Percentiles rank a stretch among this genome's conserved stretches.
phyloP scores from a whole-genome alignment of 1,284 basidiomycete species.

The Leccinum cinnamomeum region DNA sequence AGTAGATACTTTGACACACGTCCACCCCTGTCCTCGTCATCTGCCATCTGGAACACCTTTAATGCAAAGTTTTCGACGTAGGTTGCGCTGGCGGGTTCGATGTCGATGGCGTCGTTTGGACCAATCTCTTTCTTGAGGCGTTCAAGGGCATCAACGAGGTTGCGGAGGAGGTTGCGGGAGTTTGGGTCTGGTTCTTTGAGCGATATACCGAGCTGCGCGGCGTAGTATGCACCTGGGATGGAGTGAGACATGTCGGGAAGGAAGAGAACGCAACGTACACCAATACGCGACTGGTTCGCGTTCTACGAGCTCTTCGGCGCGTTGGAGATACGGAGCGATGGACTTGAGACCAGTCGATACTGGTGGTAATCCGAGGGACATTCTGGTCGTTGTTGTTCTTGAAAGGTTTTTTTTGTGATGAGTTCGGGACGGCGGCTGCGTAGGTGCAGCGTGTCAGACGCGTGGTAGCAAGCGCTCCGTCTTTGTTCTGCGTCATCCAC shows the following conservation, averaged over 20 bases:
- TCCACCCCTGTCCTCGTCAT: conserved; percentile 85
- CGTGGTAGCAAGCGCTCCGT: conserved; percentile 13
- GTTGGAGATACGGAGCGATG: conserved; percentile 80
- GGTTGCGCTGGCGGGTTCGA: conserved; percentile 80
- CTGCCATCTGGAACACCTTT: conserved; percentile 85
- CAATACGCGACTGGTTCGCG: conserved; percentile 91
- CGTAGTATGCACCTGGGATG: conserved; percentile 78
- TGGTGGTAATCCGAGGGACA: conserved; percentile 54
- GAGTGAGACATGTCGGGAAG: neutral
- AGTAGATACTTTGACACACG: conserved; percentile 64
- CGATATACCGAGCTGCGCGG: conserved; percentile 83
- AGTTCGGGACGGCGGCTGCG: neutral
- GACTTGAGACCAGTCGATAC: conserved; percentile 60
- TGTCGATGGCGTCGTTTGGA: conserved; percentile 79
- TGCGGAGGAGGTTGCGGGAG: conserved; percentile 71
- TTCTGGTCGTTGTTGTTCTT: conserved; percentile 2
- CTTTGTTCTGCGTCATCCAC: conserved; percentile 4
- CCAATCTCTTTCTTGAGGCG: conserved; percentile 75
- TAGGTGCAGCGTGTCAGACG: conserved; percentile 15
- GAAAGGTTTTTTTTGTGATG: conserved; percentile 3
- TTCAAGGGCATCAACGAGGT: conserved; percentile 80
- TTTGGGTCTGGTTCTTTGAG: conserved; percentile 58
- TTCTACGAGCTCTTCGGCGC: conserved; percentile 80
- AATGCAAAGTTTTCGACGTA: conserved; percentile 95
- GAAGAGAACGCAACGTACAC: conserved; percentile 58